Evolutionary conservation across 2,329 filamentous ascomycete species (phyloP).

Genomic region (Helotiales sp.): DNA sequence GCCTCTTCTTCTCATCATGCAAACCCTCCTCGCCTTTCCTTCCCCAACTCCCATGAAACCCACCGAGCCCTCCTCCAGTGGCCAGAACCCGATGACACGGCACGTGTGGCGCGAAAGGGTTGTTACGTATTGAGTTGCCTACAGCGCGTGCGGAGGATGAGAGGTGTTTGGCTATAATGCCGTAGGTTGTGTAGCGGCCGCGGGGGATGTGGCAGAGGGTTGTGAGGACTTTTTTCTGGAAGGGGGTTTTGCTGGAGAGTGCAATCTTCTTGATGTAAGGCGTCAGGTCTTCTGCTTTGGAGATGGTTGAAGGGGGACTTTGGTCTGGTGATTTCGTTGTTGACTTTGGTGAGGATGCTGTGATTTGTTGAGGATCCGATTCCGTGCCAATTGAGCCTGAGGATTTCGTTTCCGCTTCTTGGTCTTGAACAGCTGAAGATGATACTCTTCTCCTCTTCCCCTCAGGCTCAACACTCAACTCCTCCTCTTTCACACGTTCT

Average conservation of each 20-base stretch:
- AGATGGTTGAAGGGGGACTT: neutral
- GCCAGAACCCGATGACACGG: slow-evolving; percentile 84
- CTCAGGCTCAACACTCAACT: neutral
- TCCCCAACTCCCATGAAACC: slow-evolving; percentile 72
- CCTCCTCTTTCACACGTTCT: neutral
- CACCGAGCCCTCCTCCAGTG: slow-evolving; percentile 71
- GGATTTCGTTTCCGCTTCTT: neutral
- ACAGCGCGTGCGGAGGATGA: slow-evolving; percentile 76
- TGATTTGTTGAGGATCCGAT: neutral
- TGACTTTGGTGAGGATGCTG: slow-evolving; percentile 43
- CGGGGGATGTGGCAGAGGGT: slow-evolving; percentile 77
- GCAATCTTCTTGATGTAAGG: slow-evolving; percentile 36
- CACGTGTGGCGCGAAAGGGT: slow-evolving; percentile 82
- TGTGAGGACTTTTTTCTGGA: slow-evolving; percentile 70
- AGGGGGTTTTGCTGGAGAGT: slow-evolving; percentile 49
- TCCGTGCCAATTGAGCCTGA: neutral
- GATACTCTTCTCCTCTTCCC: slow-evolving; percentile 17
- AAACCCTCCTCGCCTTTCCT: slow-evolving; percentile 65
- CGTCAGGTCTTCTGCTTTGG: slow-evolving; percentile 45
- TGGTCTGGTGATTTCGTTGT: too few species aligned
- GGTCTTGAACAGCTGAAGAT: slow-evolving; percentile 2
- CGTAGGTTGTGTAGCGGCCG: slow-evolving; percentile 80
- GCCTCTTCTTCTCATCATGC: slow-evolving; percentile 64
- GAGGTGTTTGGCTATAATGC: slow-evolving; percentile 69
- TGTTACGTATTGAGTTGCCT: slow-evolving; percentile 75